A percentile compares a stretch with the other conserved stretches of the same genome.
phyloP scores from a whole-genome alignment of 345 rosid genomes.

The Syzygium aqueum region DNA sequence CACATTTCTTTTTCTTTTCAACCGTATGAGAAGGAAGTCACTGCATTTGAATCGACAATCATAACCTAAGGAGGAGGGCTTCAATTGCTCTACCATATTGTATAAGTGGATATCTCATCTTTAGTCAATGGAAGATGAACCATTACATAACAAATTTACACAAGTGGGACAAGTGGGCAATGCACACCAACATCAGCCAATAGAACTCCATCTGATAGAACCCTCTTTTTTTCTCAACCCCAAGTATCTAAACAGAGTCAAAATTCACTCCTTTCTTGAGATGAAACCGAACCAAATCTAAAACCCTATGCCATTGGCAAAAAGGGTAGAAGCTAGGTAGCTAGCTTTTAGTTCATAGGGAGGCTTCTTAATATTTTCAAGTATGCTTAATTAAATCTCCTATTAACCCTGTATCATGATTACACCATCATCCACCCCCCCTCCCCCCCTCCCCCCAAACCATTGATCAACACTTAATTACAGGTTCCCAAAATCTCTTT shows the following conservation, averaged over 20 bases:
- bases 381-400: not conserved
- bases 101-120: not conserved
- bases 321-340: not conserved
- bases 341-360: not conserved
- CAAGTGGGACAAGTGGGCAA: not conserved
- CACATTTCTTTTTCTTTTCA: not conserved
- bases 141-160: not conserved
- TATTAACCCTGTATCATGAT: not conserved
- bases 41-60: not conserved
- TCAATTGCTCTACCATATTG: not conserved
- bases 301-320: not conserved
- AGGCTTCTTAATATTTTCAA: not conserved
- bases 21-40: not conserved
- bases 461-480: not conserved
- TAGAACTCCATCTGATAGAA: not conserved
- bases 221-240: not conserved
- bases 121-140: not conserved
- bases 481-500: not conserved
- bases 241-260: not conserved
- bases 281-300: not conserved
- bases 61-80: not conserved
- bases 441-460: too few relatives aligned
- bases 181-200: not conserved
- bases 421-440: not conserved
- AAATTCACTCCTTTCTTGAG: not conserved